Evolutionary conservation across 73 alveolate species (phyloP), one percentile per base, ranked within the genome.

Genomic region (Paramecium primaurelia): DNA sequence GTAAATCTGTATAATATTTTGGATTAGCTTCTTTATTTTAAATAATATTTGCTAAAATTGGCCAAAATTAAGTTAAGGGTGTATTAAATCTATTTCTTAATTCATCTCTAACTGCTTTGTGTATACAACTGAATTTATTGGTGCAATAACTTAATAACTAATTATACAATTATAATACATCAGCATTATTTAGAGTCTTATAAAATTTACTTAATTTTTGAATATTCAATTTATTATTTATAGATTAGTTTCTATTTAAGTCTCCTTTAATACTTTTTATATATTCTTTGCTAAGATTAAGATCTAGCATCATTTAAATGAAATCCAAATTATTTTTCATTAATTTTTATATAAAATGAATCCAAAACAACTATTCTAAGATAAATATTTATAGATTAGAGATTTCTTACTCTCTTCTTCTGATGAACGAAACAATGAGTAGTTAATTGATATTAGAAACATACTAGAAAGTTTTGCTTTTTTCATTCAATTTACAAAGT

Each of bases 401-500:
- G 75, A 80, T 20, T 80, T 80, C 58, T 44, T 80, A 25, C 91
- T 80, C 22, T 32, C 91, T 44, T 26, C 47, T 16, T 32, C 64
- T 42, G 47, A 80, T 9, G 73, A 47, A 42, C 45, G 91, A 80
- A 80, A 42, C 49, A 80, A 42, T 40, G 91, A 80, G 12, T 8
- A 80, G 9, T 47, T 80, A 14, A 80, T 80, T 12, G 91, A 80
- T 49, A 47, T 80, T 14, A 80, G 91, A 47, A 80, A 80, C 26
- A 80, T 80, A 12, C 58, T 80, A 20, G 91, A 80, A 80, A 47
- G 91, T 25, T 80, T 80, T 8, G 47, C 91, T 26, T 80, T 80
- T 26, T 80, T 80, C 45, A 47, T 80, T 49, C 91, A 80, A 80
- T 80, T 80, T 80, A 80, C 91, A 25, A 80, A 80, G 91, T 80